These are phyloP conservation scores for Kwoniella heveanensis DNA, from an alignment of 768 basidiomycete genomes.

Conservation along the genomic window DNA sequence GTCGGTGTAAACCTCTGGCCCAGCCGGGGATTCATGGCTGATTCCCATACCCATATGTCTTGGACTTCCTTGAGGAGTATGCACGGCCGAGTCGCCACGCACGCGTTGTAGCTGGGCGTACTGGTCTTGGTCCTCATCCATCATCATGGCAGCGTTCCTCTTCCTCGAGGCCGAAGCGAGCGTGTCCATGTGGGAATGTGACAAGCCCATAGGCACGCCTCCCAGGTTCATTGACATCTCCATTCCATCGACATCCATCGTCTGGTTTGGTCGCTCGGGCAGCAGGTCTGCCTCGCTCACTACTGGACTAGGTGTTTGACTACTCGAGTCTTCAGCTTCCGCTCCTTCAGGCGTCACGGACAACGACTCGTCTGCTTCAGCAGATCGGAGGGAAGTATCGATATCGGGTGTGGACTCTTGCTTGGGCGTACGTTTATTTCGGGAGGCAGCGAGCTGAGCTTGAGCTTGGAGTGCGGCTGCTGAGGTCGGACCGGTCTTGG, in stretches of 20 bases:
- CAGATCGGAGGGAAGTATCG: conserved; percentile 23
- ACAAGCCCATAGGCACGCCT: conserved; percentile 21
- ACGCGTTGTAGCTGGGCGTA: conserved; percentile 34
- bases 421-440: conserved; percentile 7
- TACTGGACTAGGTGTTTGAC: conserved; percentile 41
- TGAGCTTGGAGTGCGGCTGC: conserved; percentile 49
- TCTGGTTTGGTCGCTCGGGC: conserved; percentile 15
- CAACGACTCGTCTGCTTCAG: conserved; percentile 36
- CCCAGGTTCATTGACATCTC: conserved; percentile 8
- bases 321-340: conserved; percentile 32
- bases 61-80: conserved; percentile 40
- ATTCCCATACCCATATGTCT: conserved; percentile 27
- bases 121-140: conserved; percentile 42
- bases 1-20: conserved; percentile 70
- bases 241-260: conserved; percentile 34
- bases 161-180: conserved; percentile 30
- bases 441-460: conserved; percentile 34
- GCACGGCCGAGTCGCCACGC: conserved; percentile 40
- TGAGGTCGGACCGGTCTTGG: conserved; percentile 41
- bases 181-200: conserved; percentile 17
- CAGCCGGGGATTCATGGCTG: conserved; percentile 36
- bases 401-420: conserved; percentile 42
- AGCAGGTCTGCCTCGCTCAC: conserved; percentile 11
- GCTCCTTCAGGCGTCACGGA: conserved; percentile 37
- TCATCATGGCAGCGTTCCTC: conserved; percentile 40